Percentiles rank a stretch among this genome's conserved stretches.
These are phyloP conservation scores for Fistulina hepatica DNA, from an alignment of 1,284 basidiomycete genomes.

Conservation along the genomic window DNA sequence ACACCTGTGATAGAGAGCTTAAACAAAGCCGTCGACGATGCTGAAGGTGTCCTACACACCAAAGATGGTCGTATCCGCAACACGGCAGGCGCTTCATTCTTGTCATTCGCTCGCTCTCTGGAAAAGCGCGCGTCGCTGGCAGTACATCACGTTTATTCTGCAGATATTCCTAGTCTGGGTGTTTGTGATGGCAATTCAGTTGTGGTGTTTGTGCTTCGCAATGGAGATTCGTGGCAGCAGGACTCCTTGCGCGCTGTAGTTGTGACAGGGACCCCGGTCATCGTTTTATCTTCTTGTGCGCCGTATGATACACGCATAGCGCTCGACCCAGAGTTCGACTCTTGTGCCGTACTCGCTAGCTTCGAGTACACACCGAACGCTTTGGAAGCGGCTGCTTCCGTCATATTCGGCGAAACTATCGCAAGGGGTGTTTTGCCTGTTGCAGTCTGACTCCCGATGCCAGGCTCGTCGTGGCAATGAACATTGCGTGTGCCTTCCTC, in stretches of 20 bases:
- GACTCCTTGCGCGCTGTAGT: constrained; percentile 29
- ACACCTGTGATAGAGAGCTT: constrained; percentile 46
- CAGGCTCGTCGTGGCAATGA: no score
- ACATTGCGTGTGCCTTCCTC: no score
- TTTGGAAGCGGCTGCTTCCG: constrained; percentile 31
- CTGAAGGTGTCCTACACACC: constrained; percentile 33
- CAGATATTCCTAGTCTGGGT: neutral
- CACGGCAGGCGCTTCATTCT: constrained; percentile 45
- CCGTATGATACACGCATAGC: constrained; percentile 43
- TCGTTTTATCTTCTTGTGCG: constrained; percentile 46
- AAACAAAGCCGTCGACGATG: constrained; percentile 53
- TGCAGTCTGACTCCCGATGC: no score
- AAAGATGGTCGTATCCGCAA: constrained; percentile 37
- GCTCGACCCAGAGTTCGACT: constrained; percentile 15
- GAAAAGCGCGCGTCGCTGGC: constrained; percentile 22
- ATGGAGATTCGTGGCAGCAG: constrained; percentile 51
- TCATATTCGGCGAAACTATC: constrained; percentile 33
- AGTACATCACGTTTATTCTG: constrained; percentile 33
- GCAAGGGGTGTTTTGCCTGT: constrained; percentile 32
- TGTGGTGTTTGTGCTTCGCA: constrained; percentile 46
- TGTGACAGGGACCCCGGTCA: constrained; percentile 22
- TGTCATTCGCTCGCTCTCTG: constrained; percentile 35
- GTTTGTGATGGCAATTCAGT: constrained; percentile 18
- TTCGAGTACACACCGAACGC: constrained; percentile 49
- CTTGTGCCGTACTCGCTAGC: constrained; percentile 31